Conservation (phyloP, 2,329 filamentous ascomycete genomes). For the Colletotrichum paranaense region DNA sequence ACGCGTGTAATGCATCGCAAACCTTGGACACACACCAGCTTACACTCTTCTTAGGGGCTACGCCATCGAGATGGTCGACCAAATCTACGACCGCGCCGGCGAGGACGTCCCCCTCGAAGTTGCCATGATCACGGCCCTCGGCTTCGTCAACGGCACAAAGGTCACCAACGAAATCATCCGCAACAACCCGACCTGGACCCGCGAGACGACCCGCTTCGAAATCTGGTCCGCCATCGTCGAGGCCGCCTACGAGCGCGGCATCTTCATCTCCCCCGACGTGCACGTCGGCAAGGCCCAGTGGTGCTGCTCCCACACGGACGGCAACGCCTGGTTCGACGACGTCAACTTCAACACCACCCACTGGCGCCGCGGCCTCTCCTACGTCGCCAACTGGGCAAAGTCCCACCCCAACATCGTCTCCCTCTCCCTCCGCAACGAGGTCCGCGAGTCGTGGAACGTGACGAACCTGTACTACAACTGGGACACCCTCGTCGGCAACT, state of each 20-base stretch:
- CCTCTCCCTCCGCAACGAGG: conserved; percentile 66
- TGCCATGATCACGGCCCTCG: conserved; percentile 54
- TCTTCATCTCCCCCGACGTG: conserved; percentile 54
- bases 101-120: conserved; percentile 51
- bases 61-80: conserved; percentile 67
- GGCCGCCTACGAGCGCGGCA: conserved; percentile 40
- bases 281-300: conserved; percentile 54
- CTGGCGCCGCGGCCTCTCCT: conserved; percentile 65
- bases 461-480: conserved; percentile 48
- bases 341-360: conserved; percentile 62
- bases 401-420: conserved; percentile 42
- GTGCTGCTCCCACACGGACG: conserved; percentile 61
- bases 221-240: conserved; percentile 40
- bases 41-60: conserved; percentile 50
- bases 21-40: not conserved
- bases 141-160: conserved; percentile 57
- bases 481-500: conserved; percentile 60
- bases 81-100: conserved; percentile 53
- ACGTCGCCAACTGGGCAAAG: conserved; percentile 59
- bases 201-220: conserved; percentile 64
- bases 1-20: no score
- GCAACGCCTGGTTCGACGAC: conserved; percentile 67
- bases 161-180: conserved; percentile 58
- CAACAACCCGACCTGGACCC: conserved; percentile 64
- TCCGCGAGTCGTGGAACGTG: conserved; percentile 60